Base-by-base conservation (phyloP, 495 filamentous ascomycete species). In the Talaromyces thailandensis region DNA sequence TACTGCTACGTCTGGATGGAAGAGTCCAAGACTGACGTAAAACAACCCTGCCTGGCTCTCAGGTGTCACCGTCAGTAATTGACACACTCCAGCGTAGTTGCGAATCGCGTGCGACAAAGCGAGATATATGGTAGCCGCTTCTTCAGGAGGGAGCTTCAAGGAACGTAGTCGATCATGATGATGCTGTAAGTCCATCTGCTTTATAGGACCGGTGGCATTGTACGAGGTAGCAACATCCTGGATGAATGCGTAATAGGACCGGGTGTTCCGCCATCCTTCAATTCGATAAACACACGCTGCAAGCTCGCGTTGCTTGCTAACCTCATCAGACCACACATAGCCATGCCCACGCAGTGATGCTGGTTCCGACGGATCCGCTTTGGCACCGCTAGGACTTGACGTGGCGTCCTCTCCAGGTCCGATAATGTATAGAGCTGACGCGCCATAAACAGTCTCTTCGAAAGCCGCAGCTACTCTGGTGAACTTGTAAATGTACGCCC, bases 221-320 rank as follows among this genome's bases (percentile, higher is more conserved):
- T 75, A 76, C 69, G 79, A 79, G 2, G 72, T 70, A 4, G 82
- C 84, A 5, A 85, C 80, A 65, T 88, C 94, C 76, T 95, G 91
- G 64, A 96, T 93, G 71, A 91, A 97, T 48, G 87, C 90, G 73
- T 95, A 96, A 69, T 98, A 99, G 65, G 90, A 95, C 63, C 94
- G 81, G 2, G 94, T 98, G 59, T 88, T 92, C 60, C 95, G 82
- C 94, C 94, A 99, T 43, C 92, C 94, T 71, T 98, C 95, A 51
- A 99, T 96, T 48, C 94, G 80, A 60, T 88, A 88, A 32, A 95
- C 91, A 29, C 93, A 96, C 1, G 90, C 93, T 6, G 89, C 86
- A 25, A 99, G 81, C 74, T 98, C 95, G 56, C 85, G 85, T 65
- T 88, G 84, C 71, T 89, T 91, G n/a, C 86, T 79, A 9, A 74